A percentile compares a stretch with the other conserved stretches of the same genome.
Evolutionary conservation across 306 rosid species (phyloP).

Genomic region (Cucumis hystrix): DNA sequence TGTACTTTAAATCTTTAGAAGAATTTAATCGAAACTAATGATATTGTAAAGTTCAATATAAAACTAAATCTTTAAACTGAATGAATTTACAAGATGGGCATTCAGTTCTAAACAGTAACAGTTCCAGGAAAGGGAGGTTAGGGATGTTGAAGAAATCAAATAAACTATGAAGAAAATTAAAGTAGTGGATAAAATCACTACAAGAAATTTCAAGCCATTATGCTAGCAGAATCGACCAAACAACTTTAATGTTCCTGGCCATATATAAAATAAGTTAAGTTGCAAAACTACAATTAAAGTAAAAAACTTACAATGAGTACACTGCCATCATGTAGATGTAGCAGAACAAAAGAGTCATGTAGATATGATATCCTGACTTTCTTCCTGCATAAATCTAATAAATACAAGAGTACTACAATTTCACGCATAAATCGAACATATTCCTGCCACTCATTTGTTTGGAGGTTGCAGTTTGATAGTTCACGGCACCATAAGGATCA

Average conservation of each 20-base stretch:
- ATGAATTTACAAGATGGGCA: too few relatives aligned
- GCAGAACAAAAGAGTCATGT: too few relatives aligned
- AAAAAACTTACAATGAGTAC: background rate
- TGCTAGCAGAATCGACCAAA: background rate
- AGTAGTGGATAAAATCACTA: too few relatives aligned
- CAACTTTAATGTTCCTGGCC: background rate
- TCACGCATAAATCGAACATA: background rate
- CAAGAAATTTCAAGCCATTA: background rate
- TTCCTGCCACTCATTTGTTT: slow-evolving; percentile 49
- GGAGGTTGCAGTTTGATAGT: slow-evolving; percentile 88
- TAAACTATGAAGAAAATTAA: too few relatives aligned
- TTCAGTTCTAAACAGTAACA: too few relatives aligned
- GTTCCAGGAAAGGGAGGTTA: too few relatives aligned
- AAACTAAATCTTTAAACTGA: too few relatives aligned
- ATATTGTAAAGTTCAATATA: too few relatives aligned
- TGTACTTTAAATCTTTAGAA: too few relatives aligned
- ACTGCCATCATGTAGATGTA: slow-evolving; percentile 50
- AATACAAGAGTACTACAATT: background rate
- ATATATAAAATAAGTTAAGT: background rate
- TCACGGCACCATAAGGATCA: slow-evolving; percentile 72
- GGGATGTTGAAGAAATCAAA: too few relatives aligned
- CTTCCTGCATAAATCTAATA: background rate
- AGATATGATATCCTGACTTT: background rate
- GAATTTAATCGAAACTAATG: too few relatives aligned
- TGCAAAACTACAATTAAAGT: background rate